Percentiles rank a stretch among this genome's conserved stretches.
Conservation (phyloP, 2,329 filamentous ascomycete genomes). For the Penicillium polonicum region DNA sequence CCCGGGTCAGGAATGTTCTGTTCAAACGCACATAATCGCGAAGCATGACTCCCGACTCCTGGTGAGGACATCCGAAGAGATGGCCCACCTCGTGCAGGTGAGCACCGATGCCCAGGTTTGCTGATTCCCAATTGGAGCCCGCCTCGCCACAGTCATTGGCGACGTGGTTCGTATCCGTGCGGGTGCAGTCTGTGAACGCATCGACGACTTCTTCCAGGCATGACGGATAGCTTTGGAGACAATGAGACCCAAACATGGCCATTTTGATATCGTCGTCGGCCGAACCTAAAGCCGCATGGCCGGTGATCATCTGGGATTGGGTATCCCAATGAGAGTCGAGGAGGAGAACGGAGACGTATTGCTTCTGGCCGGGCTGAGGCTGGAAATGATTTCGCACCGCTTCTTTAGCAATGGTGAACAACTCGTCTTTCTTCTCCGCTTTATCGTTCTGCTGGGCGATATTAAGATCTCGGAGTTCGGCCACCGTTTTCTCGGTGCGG, state of each 20-base stretch:
- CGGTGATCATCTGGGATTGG: conserved; percentile 65
- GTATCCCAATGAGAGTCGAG: conserved; percentile 89
- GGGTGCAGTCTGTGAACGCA: conserved; percentile 85
- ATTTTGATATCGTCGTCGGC: conserved; percentile 70
- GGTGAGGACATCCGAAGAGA: conserved; percentile 84
- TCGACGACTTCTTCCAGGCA: conserved; percentile 86
- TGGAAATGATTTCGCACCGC: conserved; percentile 77
- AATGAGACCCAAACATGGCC: conserved; percentile 89
- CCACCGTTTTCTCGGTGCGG: conserved; percentile 76
- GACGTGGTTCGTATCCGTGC: conserved; percentile 75
- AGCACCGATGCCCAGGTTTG: conserved; percentile 88
- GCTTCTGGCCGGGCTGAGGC: conserved; percentile 71
- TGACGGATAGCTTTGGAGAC: conserved; percentile 84
- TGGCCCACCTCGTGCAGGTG: conserved; percentile 91
- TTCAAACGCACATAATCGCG: conserved; percentile 83
- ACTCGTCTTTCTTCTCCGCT: conserved; percentile 67
- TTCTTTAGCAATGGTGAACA: conserved; percentile 74
- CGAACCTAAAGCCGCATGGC: conserved; percentile 82
- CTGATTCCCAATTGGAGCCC: conserved; percentile 93
- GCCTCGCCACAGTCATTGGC: conserved; percentile 84
- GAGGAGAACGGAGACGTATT: conserved; percentile 82
- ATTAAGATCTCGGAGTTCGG: conserved; percentile 76
- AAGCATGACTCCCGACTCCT: conserved; percentile 88
- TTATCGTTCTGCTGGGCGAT: conserved; percentile 73
- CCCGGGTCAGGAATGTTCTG: conserved; percentile 75